A percentile compares a stretch with the other conserved stretches of the same genome.
phyloP scores from a whole-genome alignment of 2,329 filamentous ascomycete genomes.

The Tolypocladium endophyticum region DNA sequence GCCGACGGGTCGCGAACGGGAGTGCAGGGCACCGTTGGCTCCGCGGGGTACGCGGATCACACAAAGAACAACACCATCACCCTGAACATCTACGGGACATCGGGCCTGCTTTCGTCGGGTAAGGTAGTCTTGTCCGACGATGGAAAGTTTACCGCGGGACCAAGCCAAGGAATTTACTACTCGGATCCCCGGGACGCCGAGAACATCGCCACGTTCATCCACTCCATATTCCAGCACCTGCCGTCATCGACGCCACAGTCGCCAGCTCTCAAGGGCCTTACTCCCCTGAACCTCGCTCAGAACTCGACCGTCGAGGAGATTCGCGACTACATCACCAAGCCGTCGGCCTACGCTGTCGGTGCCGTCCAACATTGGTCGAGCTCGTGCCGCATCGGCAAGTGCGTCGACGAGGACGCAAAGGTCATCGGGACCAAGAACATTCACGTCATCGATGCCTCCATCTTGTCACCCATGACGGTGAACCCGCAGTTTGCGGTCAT shows the following conservation, averaged over 20 bases:
- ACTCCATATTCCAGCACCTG: constrained; percentile 36
- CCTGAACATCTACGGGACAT: constrained; percentile 47
- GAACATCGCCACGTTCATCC: constrained; percentile 38
- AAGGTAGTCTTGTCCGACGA: constrained; percentile 30
- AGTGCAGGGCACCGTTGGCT: constrained; percentile 42
- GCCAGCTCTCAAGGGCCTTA: constrained; percentile 25
- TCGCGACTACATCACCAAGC: constrained; percentile 35
- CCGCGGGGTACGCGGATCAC: constrained; percentile 30
- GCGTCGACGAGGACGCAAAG: constrained; percentile 34
- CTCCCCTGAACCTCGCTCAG: constrained; percentile 35
- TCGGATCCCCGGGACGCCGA: constrained; percentile 33
- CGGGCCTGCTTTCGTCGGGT: constrained; percentile 37
- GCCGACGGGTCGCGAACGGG: constrained; percentile 29
- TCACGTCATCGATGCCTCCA: constrained; percentile 39
- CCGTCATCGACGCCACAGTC: constrained; percentile 8
- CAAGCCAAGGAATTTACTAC: constrained; percentile 33
- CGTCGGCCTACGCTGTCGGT: constrained; percentile 34
- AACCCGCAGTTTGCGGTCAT: constrained; percentile 46
- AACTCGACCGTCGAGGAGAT: constrained; percentile 37
- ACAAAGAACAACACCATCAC: constrained; percentile 36
- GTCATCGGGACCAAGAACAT: constrained; percentile 39
- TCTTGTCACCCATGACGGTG: constrained; percentile 37
- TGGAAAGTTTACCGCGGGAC: constrained; percentile 28
- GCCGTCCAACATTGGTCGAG: constrained; percentile 43
- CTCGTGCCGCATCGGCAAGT: constrained; percentile 37